Base-by-base conservation (phyloP, 106 monocot genomes). In the Apostasia ramifera region DNA sequence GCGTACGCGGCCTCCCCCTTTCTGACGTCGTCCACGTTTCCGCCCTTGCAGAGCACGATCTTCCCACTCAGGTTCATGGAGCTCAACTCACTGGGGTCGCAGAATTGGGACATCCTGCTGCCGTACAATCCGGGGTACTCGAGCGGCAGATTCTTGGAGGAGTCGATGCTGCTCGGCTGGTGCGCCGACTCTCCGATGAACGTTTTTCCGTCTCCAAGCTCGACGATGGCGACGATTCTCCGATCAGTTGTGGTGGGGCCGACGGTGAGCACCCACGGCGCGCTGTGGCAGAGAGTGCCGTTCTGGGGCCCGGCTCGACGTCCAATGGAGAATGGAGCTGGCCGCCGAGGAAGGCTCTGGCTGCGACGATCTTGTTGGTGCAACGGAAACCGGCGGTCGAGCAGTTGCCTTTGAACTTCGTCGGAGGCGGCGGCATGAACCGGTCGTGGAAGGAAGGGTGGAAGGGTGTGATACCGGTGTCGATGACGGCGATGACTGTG, bases 161-260 rank as follows among this genome's bases (percentile, higher is more conserved):
- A 56, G 49, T 41, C 63, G 65, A 48, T 57, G 58, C 66, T 71
- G 2, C 5, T 5, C 0, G 73, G 68, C 49, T 83, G 83, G 61
- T 64, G 64, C 3, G 79, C 66, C 0, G 73, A n/a, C 45, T 84
- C 80, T 1, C 84, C 80, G 12, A 77, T 38, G 54, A 80, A 66
- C 50, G 70, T 55, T 37, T 48, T 6, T 1, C 80, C 73, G 51
- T 84, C 61, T 1, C 70, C 77, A 6, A 84, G 50, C 61, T 48
- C 10, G 12, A 61, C 71, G 39, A 37, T n/a, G 1, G 60, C n/a
- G 9, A 4, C 7, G 1, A 72, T 50, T 8, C n/a, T 38, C 9
- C 71, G 59, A 6, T 72, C 61, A 1, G 40, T 62, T 9, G 60
- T 60, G 59, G 59, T 41, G 11, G 71, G 61, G 4, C 71, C 71